phyloP scores from a whole-genome alignment of 2,329 filamentous ascomycete genomes.

The Trichoderma sp. region DNA sequence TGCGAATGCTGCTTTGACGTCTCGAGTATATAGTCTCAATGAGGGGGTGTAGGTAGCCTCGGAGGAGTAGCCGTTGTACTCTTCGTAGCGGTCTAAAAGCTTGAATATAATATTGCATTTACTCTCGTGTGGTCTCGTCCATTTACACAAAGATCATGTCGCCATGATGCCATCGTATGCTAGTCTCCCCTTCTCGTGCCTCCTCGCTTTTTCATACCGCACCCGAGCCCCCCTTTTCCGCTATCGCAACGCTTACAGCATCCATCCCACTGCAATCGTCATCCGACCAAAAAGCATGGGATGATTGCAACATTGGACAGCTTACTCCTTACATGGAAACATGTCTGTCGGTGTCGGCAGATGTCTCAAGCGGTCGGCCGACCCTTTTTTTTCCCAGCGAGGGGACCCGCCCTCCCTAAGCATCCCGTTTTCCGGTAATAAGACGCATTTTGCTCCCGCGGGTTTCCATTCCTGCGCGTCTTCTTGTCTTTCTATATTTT shows the following conservation, averaged over 20 bases:
- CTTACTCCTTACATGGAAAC: neutral
- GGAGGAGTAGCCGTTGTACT: neutral
- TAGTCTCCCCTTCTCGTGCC: neutral
- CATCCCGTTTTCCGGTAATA: slow-evolving; percentile 10
- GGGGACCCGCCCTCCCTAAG: slow-evolving; percentile 1
- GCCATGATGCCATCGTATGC: slow-evolving; percentile 2
- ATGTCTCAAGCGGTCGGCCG: slow-evolving; percentile 22
- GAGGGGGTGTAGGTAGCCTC: neutral
- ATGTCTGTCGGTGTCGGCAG: slow-evolving; percentile 15
- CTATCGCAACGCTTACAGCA: slow-evolving; percentile 2
- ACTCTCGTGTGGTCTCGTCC: neutral
- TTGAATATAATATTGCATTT: slow-evolving; percentile 3
- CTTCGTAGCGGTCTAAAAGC: neutral
- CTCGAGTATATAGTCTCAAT: neutral
- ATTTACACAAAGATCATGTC: neutral
- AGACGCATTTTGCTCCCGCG: slow-evolving; percentile 18
- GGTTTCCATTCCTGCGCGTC: slow-evolving; percentile 18
- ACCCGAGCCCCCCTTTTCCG: neutral
- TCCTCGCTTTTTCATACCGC: neutral
- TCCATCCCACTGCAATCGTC: neutral
- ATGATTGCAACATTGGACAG: too few species aligned
- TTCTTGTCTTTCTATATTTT: neutral
- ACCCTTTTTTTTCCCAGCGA: neutral
- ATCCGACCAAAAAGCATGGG: neutral
- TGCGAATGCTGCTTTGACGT: neutral